A percentile compares a stretch with the other conserved stretches of the same genome.
These are phyloP conservation scores for Colletotrichum costaricense DNA, from an alignment of 2,329 filamentous ascomycete species.

Conservation along the genomic window DNA sequence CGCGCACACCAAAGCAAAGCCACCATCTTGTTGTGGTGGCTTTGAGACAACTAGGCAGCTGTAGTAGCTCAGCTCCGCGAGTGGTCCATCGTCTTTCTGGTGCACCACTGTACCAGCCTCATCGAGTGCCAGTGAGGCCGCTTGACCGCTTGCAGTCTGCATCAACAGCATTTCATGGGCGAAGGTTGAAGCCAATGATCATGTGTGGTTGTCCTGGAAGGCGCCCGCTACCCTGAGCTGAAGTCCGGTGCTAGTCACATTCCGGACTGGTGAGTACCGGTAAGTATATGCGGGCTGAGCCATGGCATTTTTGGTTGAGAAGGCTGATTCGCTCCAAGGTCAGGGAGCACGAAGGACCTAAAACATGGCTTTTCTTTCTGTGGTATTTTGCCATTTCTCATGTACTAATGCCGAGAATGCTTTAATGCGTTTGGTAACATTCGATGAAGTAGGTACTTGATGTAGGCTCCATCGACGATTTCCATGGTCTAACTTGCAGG, in stretches of 20 bases:
- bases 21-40: background rate
- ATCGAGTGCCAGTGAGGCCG: slow-evolving; percentile 10
- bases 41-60: background rate
- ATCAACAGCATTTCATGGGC: background rate
- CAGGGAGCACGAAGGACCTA: too few species aligned
- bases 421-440: too few species aligned
- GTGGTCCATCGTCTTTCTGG: background rate
- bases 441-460: too few species aligned
- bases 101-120: background rate
- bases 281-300: slow-evolving; percentile 1
- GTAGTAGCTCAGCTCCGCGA: background rate
- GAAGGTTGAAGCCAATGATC: background rate
- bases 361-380: background rate
- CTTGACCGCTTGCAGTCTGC: slow-evolving; percentile 15
- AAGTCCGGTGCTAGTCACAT: slow-evolving; percentile 18
- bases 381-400: background rate
- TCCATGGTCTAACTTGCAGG: too few species aligned
- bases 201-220: background rate
- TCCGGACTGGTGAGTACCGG: background rate
- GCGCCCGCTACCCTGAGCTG: slow-evolving; percentile 25
- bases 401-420: background rate
- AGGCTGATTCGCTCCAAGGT: background rate
- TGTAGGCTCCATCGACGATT: too few species aligned
- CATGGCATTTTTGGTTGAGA: background rate
- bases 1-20: background rate